phyloP scores from a whole-genome alignment of 1,284 basidiomycete genomes.

The Peniophora sp. region DNA sequence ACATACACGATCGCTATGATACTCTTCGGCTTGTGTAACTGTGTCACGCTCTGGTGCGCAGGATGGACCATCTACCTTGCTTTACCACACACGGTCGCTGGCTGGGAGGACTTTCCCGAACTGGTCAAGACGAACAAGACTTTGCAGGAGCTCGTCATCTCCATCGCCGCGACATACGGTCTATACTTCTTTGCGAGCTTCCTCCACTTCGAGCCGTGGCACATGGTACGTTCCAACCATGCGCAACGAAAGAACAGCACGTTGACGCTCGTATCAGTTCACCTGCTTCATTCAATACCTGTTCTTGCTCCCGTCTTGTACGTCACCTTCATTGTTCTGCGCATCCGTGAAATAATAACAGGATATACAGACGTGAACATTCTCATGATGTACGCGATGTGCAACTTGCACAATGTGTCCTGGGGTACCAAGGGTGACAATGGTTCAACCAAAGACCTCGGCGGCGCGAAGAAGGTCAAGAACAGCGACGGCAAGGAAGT shows the following conservation, averaged over 20 bases:
- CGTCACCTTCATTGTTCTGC: constrained; percentile 19
- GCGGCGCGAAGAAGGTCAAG: constrained; percentile 82
- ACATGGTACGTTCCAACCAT: constrained; percentile 43
- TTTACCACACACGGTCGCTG: constrained; percentile 63
- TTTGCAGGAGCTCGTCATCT: constrained; percentile 76
- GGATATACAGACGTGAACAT: constrained; percentile 71
- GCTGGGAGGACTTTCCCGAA: constrained; percentile 66
- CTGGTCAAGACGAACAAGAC: constrained; percentile 57
- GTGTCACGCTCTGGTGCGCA: constrained; percentile 83
- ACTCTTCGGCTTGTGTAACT: constrained; percentile 67
- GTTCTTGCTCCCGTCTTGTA: constrained; percentile 71
- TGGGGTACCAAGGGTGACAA: constrained; percentile 94
- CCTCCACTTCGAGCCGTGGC: constrained; percentile 88
- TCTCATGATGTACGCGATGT: constrained; percentile 88
- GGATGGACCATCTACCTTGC: constrained; percentile 82
- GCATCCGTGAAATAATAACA: constrained; percentile 9
- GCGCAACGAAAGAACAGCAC: too few relatives aligned
- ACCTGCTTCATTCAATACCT: constrained; percentile 82
- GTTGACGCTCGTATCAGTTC: constrained; percentile 25
- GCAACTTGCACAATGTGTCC: constrained; percentile 83
- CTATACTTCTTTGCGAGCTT: constrained; percentile 83
- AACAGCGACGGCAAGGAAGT: constrained; percentile 76
- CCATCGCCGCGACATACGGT: constrained; percentile 80
- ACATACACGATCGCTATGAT: constrained; percentile 71
- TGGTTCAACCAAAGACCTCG: constrained; percentile 77